phyloP scores from a whole-genome alignment of 441 rosid species.

The Macaranga tanarius region DNA sequence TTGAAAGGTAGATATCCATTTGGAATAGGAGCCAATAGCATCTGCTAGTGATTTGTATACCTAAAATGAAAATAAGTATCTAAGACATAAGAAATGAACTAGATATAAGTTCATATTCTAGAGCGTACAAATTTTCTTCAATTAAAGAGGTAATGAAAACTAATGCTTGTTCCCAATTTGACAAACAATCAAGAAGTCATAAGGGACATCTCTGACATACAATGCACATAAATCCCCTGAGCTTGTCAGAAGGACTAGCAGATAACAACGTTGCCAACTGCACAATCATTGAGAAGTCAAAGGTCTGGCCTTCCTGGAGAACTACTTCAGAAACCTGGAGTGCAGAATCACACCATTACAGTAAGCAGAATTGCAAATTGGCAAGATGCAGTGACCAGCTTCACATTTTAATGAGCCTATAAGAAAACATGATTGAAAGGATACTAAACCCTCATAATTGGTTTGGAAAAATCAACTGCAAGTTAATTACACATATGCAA shows the following conservation, averaged over 20 bases:
- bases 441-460: not conserved
- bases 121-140: slow-evolving; percentile 9
- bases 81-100: slow-evolving; percentile 14
- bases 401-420: not conserved
- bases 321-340: slow-evolving; percentile 88
- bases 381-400: slow-evolving; percentile 4
- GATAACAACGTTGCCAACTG: slow-evolving; percentile 78
- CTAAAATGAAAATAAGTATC: slow-evolving; percentile 46
- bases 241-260: slow-evolving; percentile 51
- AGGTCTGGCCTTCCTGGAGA: slow-evolving; percentile 62
- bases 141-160: not conserved
- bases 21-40: slow-evolving; percentile 92
- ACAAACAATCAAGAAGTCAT: slow-evolving; percentile 1
- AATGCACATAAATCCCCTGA: slow-evolving; percentile 76
- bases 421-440: not conserved
- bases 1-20: slow-evolving; percentile 76
- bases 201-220: slow-evolving; percentile 54
- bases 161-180: not conserved
- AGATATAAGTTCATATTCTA: slow-evolving; percentile 13
- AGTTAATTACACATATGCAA: not conserved
- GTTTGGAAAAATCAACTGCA: not conserved
- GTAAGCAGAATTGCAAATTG: slow-evolving; percentile 5
- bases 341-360: slow-evolving; percentile 24
- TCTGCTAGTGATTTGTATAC: slow-evolving; percentile 92
- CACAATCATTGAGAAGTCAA: slow-evolving; percentile 76